Conservation (phyloP, 768 basidiomycete species). For the Leccinum truebloodii region DNA sequence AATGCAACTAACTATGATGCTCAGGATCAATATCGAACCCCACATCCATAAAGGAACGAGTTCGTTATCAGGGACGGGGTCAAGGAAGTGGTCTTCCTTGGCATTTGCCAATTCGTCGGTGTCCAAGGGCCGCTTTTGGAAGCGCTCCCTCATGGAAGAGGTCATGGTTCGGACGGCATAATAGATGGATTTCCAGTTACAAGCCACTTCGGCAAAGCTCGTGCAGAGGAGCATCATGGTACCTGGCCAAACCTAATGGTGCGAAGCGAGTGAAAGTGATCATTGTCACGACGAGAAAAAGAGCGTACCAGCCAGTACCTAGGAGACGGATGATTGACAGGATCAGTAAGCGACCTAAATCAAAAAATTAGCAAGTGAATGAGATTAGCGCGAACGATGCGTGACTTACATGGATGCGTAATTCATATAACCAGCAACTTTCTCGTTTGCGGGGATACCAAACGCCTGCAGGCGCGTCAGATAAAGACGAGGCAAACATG, state of each 20-base stretch:
- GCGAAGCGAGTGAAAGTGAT: neutral
- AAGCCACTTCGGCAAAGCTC: conserved; percentile 28
- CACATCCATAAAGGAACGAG: conserved; percentile 59
- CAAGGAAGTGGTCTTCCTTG: conserved; percentile 43
- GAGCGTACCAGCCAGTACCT: conserved; percentile 51
- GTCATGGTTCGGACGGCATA: conserved; percentile 3
- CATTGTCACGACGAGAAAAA: neutral
- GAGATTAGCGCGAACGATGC: neutral
- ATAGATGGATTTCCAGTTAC: conserved; percentile 26
- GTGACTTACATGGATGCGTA: conserved; percentile 20
- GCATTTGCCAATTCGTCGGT: neutral
- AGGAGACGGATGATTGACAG: conserved; percentile 47
- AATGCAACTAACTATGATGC: conserved; percentile 49
- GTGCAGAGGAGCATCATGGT: conserved; percentile 56
- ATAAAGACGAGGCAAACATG: too few relatives aligned
- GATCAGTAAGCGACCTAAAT: conserved; percentile 44
- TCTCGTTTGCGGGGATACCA: neutral
- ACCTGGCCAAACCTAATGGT: conserved; percentile 26
- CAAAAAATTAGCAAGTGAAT: neutral
- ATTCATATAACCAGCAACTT: conserved; percentile 26
- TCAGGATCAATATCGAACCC: conserved; percentile 48
- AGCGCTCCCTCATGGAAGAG: conserved; percentile 5
- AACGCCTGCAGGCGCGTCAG: neutral
- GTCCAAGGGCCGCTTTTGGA: conserved; percentile 3
- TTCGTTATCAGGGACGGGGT: conserved; percentile 53